These are phyloP conservation scores for Lactarius tabidus DNA, from an alignment of 768 basidiomycete species.

Conservation along the genomic window DNA sequence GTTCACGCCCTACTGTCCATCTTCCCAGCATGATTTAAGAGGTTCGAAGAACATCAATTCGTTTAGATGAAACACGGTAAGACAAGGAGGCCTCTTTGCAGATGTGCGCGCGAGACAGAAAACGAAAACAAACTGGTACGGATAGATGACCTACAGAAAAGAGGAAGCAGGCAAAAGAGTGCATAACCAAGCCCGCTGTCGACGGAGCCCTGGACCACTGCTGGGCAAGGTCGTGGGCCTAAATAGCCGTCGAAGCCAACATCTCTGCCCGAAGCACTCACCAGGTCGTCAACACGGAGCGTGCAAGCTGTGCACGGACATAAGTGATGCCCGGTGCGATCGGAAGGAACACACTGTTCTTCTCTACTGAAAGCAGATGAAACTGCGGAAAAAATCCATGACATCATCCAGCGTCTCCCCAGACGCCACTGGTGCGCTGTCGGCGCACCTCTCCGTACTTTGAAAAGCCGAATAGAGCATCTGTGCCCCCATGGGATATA, in stretches of 20 bases:
- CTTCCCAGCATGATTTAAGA: background rate
- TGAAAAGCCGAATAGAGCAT: conserved; percentile 16
- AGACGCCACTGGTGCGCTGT: conserved; percentile 21
- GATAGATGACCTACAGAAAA: conserved; percentile 10
- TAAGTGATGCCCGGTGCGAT: conserved; percentile 10
- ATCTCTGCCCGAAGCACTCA: conserved; percentile 6
- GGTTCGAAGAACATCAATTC: background rate
- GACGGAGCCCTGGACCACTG: conserved; percentile 5
- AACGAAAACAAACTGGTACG: conserved; percentile 4
- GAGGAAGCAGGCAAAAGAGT: conserved; percentile 14
- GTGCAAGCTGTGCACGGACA: conserved; percentile 17
- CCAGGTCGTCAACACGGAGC: conserved; percentile 16
- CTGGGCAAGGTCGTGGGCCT: conserved; percentile 2
- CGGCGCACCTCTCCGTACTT: conserved; percentile 16
- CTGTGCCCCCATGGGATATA: conserved; percentile 2
- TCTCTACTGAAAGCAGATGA: conserved; percentile 5
- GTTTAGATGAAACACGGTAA: conserved; percentile 6
- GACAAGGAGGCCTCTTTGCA: conserved; percentile 5
- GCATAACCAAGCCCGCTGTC: conserved; percentile 17
- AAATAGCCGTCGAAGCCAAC: conserved; percentile 10
- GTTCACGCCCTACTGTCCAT: background rate
- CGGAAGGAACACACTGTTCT: conserved; percentile 11
- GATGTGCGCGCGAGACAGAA: conserved; percentile 8
- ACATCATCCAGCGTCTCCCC: conserved; percentile 25
- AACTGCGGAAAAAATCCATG: background rate